phyloP scores from a whole-genome alignment of 352 stramenopile species.

The Pseudoperonospora humuli region DNA sequence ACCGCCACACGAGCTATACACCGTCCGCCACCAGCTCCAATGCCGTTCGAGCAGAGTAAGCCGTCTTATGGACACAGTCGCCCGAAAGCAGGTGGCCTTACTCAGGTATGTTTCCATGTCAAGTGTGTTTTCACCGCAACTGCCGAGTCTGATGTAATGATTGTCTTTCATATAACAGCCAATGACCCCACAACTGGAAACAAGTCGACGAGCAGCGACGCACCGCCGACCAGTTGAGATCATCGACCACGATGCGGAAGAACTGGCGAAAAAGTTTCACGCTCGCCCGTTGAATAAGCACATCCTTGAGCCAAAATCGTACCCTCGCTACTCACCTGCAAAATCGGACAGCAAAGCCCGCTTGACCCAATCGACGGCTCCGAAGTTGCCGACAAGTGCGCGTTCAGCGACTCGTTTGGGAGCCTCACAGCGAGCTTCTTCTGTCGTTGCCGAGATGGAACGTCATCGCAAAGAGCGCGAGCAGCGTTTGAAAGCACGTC shows the following conservation, averaged over 20 bases:
- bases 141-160: neutral
- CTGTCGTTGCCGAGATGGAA: constrained; percentile 30
- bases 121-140: neutral
- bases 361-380: constrained; percentile 36
- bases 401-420: constrained; percentile 25
- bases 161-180: constrained; percentile 23
- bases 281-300: constrained; percentile 49
- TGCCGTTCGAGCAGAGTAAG: constrained; percentile 22
- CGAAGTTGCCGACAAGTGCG: constrained; percentile 37
- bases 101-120: constrained; percentile 25
- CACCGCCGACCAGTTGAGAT: constrained; percentile 50
- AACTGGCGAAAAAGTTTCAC: constrained; percentile 74
- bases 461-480: constrained; percentile 37
- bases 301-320: constrained; percentile 38
- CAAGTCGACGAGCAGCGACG: constrained; percentile 39
- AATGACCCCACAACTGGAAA: constrained; percentile 61
- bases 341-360: constrained; percentile 23
- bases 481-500: constrained; percentile 26
- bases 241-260: constrained; percentile 62
- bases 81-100: constrained; percentile 25
- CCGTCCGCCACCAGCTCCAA: constrained; percentile 20
- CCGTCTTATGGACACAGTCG: constrained; percentile 17
- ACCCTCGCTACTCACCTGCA: constrained; percentile 21
- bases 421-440: constrained; percentile 25
- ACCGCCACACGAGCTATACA: constrained; percentile 33